Evolutionary conservation across 2,329 filamentous ascomycete species (phyloP).

Genomic region (Fusarium pininemorale): DNA sequence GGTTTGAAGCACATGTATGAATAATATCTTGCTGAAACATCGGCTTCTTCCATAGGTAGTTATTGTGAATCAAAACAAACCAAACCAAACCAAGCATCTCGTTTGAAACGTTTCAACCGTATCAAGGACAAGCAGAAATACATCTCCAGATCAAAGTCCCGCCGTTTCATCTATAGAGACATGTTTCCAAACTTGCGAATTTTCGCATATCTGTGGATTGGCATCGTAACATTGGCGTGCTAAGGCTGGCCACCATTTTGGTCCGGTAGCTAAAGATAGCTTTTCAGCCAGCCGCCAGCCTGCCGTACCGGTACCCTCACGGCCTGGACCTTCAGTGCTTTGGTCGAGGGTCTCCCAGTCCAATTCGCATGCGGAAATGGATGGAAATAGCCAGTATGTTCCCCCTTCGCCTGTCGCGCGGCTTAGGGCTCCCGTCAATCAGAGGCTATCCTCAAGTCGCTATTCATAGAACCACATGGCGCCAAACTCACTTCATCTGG

Average conservation of each 20-base stretch:
- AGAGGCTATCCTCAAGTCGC: neutral
- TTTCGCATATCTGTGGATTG: neutral
- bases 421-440: neutral
- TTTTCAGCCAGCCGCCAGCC: neutral
- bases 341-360: neutral
- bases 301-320: neutral
- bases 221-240: neutral
- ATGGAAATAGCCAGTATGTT: neutral
- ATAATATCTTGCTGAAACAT: neutral
- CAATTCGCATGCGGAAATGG: neutral
- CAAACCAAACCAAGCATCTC: neutral
- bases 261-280: constrained; percentile 29
- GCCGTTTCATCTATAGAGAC: neutral
- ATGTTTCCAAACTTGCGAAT: constrained; percentile 4
- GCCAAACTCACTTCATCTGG: neutral
- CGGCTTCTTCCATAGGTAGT: neutral
- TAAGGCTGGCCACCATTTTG: neutral
- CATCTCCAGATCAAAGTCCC: neutral
- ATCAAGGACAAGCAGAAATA: neutral
- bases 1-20: neutral
- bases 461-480: constrained; percentile 3
- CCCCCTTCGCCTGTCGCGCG: neutral
- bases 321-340: neutral
- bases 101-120: neutral
- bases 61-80: neutral